A percentile compares a stretch with the other conserved stretches of the same genome.
Evolutionary conservation across 208 protist genomes (phyloP).

Genomic region (Vickermania ingenoplastis): DNA sequence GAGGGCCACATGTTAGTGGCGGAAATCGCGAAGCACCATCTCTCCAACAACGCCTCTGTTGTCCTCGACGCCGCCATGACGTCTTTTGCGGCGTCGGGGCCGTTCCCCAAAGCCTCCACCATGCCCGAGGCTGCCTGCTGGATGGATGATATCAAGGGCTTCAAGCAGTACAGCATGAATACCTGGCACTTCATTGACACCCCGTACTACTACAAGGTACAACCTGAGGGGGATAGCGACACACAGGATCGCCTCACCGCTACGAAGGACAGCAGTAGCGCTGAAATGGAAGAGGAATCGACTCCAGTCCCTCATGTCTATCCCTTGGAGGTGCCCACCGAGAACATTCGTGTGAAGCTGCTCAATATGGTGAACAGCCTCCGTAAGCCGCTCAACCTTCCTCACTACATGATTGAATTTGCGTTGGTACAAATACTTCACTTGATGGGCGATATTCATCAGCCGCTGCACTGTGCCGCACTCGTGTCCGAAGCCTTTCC

Average conservation of each 20-base stretch:
- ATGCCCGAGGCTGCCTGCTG: conserved; percentile 73
- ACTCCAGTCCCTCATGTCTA: background rate
- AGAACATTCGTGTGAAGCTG: background rate
- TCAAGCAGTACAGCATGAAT: conserved; percentile 44
- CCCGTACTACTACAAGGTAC: conserved; percentile 38
- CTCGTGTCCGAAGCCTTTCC: conserved; percentile 33
- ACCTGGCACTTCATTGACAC: conserved; percentile 70
- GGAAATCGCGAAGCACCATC: conserved; percentile 55
- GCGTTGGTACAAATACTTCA: conserved; percentile 66
- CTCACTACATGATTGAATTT: conserved; percentile 44
- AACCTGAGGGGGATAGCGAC: conserved; percentile 19
- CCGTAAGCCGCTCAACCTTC: background rate
- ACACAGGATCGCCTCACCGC: background rate
- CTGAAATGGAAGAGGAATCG: background rate
- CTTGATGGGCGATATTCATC: conserved; percentile 80
- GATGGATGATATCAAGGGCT: conserved; percentile 68
- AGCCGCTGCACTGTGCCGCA: conserved; percentile 61
- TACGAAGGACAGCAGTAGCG: background rate
- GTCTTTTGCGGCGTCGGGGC: conserved; percentile 35
- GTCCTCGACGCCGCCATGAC: conserved; percentile 21
- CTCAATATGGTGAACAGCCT: background rate
- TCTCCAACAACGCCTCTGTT: conserved; percentile 17
- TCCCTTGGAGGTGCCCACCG: background rate
- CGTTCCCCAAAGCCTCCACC: conserved; percentile 44
- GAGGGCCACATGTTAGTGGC: conserved; percentile 80